Conservation (phyloP, 2,329 filamentous ascomycete genomes). For the Lasiodiplodia sp. region DNA sequence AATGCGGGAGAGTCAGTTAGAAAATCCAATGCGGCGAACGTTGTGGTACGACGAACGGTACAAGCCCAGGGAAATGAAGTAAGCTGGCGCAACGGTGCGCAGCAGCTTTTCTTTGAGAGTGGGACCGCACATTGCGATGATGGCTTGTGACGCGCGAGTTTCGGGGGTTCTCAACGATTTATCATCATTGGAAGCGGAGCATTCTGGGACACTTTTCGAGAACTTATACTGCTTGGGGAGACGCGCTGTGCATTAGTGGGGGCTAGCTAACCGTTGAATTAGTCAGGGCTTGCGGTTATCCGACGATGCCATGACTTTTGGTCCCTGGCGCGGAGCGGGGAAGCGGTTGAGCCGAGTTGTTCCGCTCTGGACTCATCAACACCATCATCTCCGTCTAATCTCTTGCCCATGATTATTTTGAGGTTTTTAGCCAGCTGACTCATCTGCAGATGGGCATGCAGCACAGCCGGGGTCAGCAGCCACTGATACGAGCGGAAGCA, state of each 20-base stretch:
- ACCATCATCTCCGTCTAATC: not conserved
- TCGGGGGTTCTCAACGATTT: not conserved
- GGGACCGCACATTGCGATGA: not conserved
- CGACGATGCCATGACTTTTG: not conserved
- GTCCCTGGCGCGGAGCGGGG: not conserved
- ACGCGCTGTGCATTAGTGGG: not conserved
- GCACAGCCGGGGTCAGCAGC: not conserved
- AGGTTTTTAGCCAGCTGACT: not conserved
- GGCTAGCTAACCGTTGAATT: not conserved
- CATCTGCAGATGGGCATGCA: not conserved
- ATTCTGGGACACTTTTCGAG: not conserved
- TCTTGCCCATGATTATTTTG: not conserved
- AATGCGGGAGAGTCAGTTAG: conserved; percentile 1
- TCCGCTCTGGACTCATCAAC: not conserved
- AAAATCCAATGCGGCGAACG: not conserved
- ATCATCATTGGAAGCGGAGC: not conserved
- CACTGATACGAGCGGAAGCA: not conserved
- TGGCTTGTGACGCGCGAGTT: not conserved
- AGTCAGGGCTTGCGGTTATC: not conserved
- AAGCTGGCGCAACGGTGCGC: conserved; percentile 32
- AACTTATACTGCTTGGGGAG: not conserved
- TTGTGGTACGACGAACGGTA: conserved; percentile 37
- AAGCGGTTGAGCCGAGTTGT: not conserved
- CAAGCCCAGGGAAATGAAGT: conserved; percentile 38
- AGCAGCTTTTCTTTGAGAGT: conserved; percentile 22